Evolutionary conservation across 306 rosid genomes (phyloP).

Genomic region (Corylus avellana): DNA sequence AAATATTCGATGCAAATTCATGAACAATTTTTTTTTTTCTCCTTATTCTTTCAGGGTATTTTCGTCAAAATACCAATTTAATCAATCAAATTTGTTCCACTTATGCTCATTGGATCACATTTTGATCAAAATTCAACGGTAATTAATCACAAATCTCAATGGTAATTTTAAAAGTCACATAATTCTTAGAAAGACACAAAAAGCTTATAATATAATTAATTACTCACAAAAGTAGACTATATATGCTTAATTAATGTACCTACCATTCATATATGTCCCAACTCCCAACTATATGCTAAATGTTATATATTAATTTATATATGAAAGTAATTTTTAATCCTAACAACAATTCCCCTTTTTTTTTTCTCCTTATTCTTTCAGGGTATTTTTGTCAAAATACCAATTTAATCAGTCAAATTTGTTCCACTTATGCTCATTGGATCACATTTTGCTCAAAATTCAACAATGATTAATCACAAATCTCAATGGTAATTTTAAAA

Average conservation of each 20-base stretch:
- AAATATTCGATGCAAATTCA: background rate
- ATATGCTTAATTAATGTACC: too few relatives aligned
- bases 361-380: slow-evolving; percentile 17
- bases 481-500: background rate
- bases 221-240: too few relatives aligned
- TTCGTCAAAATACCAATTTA: slow-evolving; percentile 17
- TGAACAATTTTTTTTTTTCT: background rate
- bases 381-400: background rate
- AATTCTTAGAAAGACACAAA: too few relatives aligned
- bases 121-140: background rate
- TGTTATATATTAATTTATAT: too few relatives aligned
- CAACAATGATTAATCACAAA: background rate
- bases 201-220: too few relatives aligned
- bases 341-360: too few relatives aligned
- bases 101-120: background rate
- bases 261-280: too few relatives aligned
- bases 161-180: too few relatives aligned
- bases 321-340: too few relatives aligned
- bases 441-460: background rate
- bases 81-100: slow-evolving; percentile 25
- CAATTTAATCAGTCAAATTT: slow-evolving; percentile 35
- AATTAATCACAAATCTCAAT: background rate
- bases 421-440: too few relatives aligned
- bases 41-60: slow-evolving; percentile 12
- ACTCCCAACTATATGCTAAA: too few relatives aligned